phyloP scores from a whole-genome alignment of 495 filamentous ascomycete species.

The Aspergillus mulundensis region DNA sequence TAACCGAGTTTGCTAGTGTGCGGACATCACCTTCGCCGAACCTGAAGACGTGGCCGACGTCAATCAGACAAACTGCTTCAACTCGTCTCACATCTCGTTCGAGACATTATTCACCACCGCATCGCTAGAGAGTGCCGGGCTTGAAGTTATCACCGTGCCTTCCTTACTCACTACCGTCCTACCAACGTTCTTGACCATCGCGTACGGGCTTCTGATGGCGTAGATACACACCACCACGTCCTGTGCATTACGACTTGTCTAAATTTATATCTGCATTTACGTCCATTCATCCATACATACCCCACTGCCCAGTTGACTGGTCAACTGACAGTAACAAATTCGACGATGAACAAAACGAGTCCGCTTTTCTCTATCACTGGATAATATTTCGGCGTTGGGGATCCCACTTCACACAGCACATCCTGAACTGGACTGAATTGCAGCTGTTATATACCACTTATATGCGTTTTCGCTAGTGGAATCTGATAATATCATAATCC shows the following conservation, averaged over 20 bases:
- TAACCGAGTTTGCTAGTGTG: constrained; percentile 61
- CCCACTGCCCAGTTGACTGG: constrained; percentile 12
- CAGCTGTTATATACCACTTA: neutral
- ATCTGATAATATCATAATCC: neutral
- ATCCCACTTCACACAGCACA: neutral
- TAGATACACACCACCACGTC: constrained; percentile 16
- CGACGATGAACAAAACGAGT: neutral
- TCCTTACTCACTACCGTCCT: constrained; percentile 13
- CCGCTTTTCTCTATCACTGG: neutral
- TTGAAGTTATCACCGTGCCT: neutral
- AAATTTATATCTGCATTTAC: constrained; percentile 21
- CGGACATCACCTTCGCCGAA: constrained; percentile 80
- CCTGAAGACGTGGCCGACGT: constrained; percentile 69
- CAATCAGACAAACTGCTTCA: constrained; percentile 77
- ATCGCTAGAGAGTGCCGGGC: constrained; percentile 46
- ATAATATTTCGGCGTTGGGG: neutral
- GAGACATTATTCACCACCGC: constrained; percentile 67
- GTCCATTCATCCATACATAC: constrained; percentile 18
- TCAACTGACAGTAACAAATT: neutral
- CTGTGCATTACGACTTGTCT: neutral
- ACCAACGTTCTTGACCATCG: constrained; percentile 22
- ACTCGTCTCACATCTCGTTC: constrained; percentile 70
- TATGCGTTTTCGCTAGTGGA: neutral
- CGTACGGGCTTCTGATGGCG: constrained; percentile 23
- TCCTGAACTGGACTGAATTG: neutral